Conservation (phyloP, 441 rosid genomes). For the Codiaeum variegatum region DNA sequence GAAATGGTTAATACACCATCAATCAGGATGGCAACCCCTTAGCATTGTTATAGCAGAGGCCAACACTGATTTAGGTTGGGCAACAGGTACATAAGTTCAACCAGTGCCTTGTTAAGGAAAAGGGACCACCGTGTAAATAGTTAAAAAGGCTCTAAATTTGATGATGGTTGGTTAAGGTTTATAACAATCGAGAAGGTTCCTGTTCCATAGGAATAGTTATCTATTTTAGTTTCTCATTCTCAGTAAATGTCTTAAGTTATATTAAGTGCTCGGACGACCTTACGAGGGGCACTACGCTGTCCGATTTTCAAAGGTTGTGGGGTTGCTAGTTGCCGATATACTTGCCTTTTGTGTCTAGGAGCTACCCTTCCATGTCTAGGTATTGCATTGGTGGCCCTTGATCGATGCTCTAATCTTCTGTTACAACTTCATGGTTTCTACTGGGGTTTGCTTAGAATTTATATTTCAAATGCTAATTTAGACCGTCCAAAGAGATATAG, state of each 20-base stretch:
- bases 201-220: slow-evolving; percentile 2
- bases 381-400: not conserved
- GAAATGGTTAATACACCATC: slow-evolving; percentile 38
- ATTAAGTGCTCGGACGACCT: slow-evolving; percentile 1
- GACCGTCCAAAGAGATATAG: not conserved
- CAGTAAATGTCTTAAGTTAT: not conserved
- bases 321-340: not conserved
- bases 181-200: not conserved
- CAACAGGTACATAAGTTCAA: not conserved
- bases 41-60: slow-evolving; percentile 25
- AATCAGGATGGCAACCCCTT: slow-evolving; percentile 44
- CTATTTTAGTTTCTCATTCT: slow-evolving; percentile 8
- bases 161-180: not conserved
- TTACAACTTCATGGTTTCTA: slow-evolving; percentile 1
- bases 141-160: not conserved
- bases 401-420: not conserved
- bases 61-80: slow-evolving; percentile 9
- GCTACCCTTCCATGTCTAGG: not conserved
- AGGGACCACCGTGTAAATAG: slow-evolving; percentile 5
- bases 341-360: not conserved
- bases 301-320: slow-evolving; percentile 1
- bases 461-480: not conserved
- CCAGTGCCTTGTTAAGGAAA: not conserved
- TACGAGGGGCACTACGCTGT: not conserved
- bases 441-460: not conserved